Conservation (phyloP, 2,329 filamentous ascomycete species). For the Talaromyces piceae region DNA sequence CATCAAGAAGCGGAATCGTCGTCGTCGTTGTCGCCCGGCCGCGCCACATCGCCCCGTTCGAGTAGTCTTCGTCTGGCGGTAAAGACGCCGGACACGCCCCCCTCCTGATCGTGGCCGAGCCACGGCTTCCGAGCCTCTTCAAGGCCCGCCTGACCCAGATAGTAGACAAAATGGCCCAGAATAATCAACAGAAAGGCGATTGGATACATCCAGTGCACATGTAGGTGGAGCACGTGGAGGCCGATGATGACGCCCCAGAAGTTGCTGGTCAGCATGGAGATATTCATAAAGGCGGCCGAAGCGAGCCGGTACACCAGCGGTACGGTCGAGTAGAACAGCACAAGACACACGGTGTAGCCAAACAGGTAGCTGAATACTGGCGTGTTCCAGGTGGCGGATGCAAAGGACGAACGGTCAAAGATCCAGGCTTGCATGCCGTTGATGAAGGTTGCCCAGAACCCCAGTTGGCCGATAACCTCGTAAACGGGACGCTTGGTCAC, state of each 20-base stretch:
- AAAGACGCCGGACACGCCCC: constrained; percentile 69
- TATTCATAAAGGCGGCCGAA: constrained; percentile 92
- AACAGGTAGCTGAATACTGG: constrained; percentile 71
- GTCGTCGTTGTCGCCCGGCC: constrained; percentile 13
- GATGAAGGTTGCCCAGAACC: constrained; percentile 80
- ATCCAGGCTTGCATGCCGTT: constrained; percentile 86
- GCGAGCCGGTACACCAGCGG: constrained; percentile 85
- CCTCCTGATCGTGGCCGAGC: constrained; percentile 80
- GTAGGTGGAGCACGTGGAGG: constrained; percentile 71
- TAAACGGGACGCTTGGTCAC: constrained; percentile 81
- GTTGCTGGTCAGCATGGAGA: constrained; percentile 84
- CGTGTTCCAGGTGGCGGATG: constrained; percentile 56
- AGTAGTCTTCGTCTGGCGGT: constrained; percentile 78
- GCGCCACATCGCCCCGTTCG: constrained; percentile 16
- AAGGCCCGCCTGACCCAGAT: constrained; percentile 70
- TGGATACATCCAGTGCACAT: constrained; percentile 85
- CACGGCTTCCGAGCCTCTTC: constrained; percentile 93
- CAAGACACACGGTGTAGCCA: constrained; percentile 80
- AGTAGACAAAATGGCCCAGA: constrained; percentile 77
- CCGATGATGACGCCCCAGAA: constrained; percentile 97
- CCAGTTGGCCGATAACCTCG: constrained; percentile 87
- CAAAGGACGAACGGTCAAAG: constrained; percentile 74
- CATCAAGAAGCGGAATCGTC: too few relatives aligned
- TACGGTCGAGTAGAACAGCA: constrained; percentile 79
- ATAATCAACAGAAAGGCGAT: constrained; percentile 93